These are phyloP conservation scores for Aechmea fasciata DNA, from an alignment of 176 grass and related monocot species.

Conservation along the genomic window DNA sequence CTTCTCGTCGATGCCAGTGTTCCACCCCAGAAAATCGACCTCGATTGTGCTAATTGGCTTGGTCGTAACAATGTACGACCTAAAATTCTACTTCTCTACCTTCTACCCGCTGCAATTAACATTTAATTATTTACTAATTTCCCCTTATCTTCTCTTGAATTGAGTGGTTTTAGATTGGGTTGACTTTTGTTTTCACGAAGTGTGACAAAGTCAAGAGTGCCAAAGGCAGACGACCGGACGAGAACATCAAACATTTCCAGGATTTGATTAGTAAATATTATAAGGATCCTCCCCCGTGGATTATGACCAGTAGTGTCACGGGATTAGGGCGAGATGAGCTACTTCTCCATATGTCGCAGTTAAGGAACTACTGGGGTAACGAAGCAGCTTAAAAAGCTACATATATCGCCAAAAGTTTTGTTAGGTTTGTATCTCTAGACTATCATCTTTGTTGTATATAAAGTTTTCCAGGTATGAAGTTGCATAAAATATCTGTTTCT, in stretches of 20 bases:
- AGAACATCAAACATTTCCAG: conserved; percentile 85
- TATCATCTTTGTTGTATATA: too few species aligned
- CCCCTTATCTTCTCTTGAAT: neutral
- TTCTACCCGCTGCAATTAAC: too few species aligned
- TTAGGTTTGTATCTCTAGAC: too few species aligned
- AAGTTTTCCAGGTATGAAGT: too few species aligned
- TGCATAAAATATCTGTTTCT: too few species aligned
- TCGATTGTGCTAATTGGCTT: conserved; percentile 97
- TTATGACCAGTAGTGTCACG: conserved; percentile 79
- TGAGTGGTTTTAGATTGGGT: conserved; percentile 44
- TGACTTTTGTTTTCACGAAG: conserved; percentile 98
- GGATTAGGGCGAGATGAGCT: conserved; percentile 61
- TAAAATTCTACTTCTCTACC: conserved; percentile 3
- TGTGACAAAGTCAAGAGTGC: conserved; percentile 81
- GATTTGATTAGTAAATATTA: conserved; percentile 60
- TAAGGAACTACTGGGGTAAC: conserved; percentile 88
- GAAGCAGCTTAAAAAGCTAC: conserved; percentile 23
- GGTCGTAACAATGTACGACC: conserved; percentile 79
- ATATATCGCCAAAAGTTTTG: too few species aligned
- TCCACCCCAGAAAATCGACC: conserved; percentile 74
- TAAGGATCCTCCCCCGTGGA: conserved; percentile 69
- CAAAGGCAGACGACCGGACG: conserved; percentile 62
- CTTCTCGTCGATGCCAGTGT: conserved; percentile 88
- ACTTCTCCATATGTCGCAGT: conserved; percentile 73
- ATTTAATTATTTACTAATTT: neutral